Conservation (phyloP, 2,329 filamentous ascomycete species). For the Chaetomiaceae sp. region DNA sequence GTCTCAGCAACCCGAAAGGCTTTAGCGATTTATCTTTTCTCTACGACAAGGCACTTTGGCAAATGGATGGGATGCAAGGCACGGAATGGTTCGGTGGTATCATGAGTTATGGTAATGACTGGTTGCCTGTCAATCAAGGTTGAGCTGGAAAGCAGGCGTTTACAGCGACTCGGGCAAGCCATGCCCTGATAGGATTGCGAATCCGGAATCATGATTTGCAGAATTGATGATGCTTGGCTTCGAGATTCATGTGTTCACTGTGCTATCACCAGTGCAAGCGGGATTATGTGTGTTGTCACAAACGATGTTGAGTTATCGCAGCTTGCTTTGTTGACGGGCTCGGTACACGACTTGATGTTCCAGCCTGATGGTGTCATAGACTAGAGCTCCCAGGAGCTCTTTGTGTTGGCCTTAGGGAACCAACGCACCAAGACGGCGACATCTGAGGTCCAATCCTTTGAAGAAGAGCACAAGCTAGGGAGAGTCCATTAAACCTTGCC, state of each 20-base stretch:
- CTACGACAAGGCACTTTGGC: slow-evolving; percentile 10
- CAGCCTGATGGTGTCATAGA: not conserved
- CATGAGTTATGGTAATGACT: slow-evolving; percentile 24
- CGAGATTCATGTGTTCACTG: slow-evolving; percentile 1
- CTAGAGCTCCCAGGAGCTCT: too few relatives aligned
- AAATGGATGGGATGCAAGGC: slow-evolving; percentile 16
- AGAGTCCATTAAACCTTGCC: not conserved
- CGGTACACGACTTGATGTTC: too few relatives aligned
- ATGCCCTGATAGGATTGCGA: slow-evolving; percentile 18
- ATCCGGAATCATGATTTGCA: slow-evolving; percentile 21
- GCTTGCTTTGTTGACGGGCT: too few relatives aligned
- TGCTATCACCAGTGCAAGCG: not conserved
- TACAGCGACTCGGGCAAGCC: slow-evolving; percentile 19
- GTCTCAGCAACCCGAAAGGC: slow-evolving; percentile 17
- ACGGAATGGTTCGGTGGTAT: slow-evolving; percentile 22
- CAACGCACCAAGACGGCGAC: too few relatives aligned
- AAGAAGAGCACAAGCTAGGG: too few relatives aligned
- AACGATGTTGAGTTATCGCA: too few relatives aligned
- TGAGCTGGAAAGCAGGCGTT: slow-evolving; percentile 23
- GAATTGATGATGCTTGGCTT: slow-evolving; percentile 21
- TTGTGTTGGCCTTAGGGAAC: too few relatives aligned
- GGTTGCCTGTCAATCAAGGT: slow-evolving; percentile 27
- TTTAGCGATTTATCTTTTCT: slow-evolving; percentile 13
- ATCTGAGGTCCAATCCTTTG: not conserved
- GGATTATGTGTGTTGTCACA: not conserved